These are phyloP conservation scores for Aureobasidium sp. DNA, from an alignment of 2,329 filamentous ascomycete species.

Conservation along the genomic window DNA sequence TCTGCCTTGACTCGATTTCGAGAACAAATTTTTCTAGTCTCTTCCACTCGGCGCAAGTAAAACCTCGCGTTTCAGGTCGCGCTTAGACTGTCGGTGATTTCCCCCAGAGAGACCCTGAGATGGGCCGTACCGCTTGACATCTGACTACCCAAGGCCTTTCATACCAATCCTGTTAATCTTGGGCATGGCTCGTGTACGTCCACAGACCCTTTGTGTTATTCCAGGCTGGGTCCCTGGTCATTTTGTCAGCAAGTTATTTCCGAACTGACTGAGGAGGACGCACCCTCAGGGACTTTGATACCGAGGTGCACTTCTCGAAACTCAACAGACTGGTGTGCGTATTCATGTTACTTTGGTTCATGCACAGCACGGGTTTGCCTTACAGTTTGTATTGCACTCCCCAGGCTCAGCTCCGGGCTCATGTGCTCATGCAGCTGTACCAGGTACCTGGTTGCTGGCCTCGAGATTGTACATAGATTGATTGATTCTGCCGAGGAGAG, in stretches of 20 bases:
- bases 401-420: neutral
- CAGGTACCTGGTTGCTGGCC: conserved; percentile 9
- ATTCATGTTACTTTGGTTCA: neutral
- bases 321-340: neutral
- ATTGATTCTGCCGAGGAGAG: neutral
- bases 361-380: neutral
- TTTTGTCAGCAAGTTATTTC: conserved; percentile 3
- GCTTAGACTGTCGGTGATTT: neutral
- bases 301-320: neutral
- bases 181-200: conserved; percentile 1
- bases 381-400: neutral
- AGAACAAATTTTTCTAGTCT: conserved; percentile 1
- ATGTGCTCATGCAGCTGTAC: neutral
- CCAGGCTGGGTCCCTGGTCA: neutral
- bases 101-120: conserved; percentile 12
- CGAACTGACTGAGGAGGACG: neutral
- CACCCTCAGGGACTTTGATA: neutral
- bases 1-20: neutral
- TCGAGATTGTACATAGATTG: neutral
- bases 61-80: conserved; percentile 1
- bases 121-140: conserved; percentile 12
- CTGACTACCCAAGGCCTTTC: neutral
- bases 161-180: conserved; percentile 3
- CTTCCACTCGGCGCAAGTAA: neutral
- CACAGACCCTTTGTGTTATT: conserved; percentile 8